phyloP scores from a whole-genome alignment of 106 monocot species.

The Platanthera zijinensis region DNA sequence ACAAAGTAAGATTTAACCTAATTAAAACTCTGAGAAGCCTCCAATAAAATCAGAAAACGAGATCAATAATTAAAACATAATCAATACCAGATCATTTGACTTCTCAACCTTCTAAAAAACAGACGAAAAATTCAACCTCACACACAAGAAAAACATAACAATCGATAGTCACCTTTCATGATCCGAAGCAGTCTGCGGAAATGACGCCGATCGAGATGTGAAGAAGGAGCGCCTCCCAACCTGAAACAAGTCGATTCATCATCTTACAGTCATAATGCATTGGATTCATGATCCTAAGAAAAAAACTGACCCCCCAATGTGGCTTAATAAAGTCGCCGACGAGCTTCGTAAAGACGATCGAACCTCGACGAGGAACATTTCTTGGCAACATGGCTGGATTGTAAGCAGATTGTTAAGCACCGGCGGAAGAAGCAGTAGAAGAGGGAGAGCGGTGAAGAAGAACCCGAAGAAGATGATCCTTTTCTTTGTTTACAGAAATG shows the following conservation, averaged over 20 bases:
- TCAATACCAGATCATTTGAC: background rate
- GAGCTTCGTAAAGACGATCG: background rate
- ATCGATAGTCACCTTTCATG: constrained; percentile 3
- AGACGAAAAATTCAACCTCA: background rate
- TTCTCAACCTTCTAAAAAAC: background rate
- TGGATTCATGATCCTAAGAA: background rate
- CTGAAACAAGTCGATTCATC: constrained; percentile 1
- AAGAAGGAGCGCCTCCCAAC: constrained; percentile 9
- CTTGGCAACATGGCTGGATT: background rate
- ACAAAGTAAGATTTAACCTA: too few species aligned
- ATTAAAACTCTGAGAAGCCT: too few species aligned
- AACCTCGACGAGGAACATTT: background rate
- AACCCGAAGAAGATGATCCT: background rate
- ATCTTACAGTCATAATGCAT: background rate
- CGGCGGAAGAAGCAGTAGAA: background rate
- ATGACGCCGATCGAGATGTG: constrained; percentile 9
- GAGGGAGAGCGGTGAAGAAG: background rate
- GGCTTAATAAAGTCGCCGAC: background rate
- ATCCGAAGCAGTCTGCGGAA: constrained; percentile 8
- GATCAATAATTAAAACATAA: too few species aligned
- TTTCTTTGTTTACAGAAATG: too few species aligned
- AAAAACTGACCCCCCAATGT: background rate
- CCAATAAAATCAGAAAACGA: too few species aligned
- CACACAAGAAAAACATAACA: background rate
- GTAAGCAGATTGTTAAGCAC: background rate